These are phyloP conservation scores for Pseudozyma sp. DNA, from an alignment of 1,284 basidiomycete genomes.

Conservation along the genomic window DNA sequence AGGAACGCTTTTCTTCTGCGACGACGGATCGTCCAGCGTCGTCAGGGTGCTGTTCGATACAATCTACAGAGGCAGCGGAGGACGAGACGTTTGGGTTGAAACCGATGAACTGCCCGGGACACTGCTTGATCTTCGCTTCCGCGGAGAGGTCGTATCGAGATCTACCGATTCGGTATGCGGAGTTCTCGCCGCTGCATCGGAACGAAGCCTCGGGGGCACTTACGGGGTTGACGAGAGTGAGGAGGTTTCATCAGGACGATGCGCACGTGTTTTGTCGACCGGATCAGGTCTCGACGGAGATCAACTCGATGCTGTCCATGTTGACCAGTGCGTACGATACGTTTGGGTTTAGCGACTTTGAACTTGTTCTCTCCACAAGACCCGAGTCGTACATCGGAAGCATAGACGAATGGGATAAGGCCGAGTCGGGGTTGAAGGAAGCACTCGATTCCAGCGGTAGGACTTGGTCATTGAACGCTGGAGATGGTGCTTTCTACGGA, in stretches of 20 bases:
- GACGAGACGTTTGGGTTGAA: conserved; percentile 62
- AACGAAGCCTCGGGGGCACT: conserved; percentile 64
- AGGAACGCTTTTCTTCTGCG: conserved; percentile 26
- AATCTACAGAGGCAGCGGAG: conserved; percentile 8
- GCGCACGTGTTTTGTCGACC: conserved; percentile 67
- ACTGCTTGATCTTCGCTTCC: conserved; percentile 62
- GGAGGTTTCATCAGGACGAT: conserved; percentile 66
- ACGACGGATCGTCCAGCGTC: conserved; percentile 7
- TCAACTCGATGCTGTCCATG: conserved; percentile 65
- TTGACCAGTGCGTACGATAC: conserved; percentile 62
- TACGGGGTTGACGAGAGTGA: conserved; percentile 62
- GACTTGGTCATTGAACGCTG: conserved; percentile 59
- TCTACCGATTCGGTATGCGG: conserved; percentile 63
- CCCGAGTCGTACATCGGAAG: conserved; percentile 58
- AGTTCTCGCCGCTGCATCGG: conserved; percentile 64
- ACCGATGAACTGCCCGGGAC: conserved; percentile 68
- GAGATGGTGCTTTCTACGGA: conserved; percentile 67
- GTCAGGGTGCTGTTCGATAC: conserved; percentile 35
- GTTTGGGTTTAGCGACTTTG: conserved; percentile 64
- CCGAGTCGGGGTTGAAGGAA: conserved; percentile 51
- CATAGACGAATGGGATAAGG: conserved; percentile 59
- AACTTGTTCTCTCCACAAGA: conserved; percentile 66
- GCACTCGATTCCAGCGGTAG: conserved; percentile 56
- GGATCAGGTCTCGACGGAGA: conserved; percentile 57
- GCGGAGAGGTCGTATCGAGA: conserved; percentile 62